phyloP scores from a whole-genome alignment of 2,329 filamentous ascomycete genomes.

The Fusarium incarnatum region DNA sequence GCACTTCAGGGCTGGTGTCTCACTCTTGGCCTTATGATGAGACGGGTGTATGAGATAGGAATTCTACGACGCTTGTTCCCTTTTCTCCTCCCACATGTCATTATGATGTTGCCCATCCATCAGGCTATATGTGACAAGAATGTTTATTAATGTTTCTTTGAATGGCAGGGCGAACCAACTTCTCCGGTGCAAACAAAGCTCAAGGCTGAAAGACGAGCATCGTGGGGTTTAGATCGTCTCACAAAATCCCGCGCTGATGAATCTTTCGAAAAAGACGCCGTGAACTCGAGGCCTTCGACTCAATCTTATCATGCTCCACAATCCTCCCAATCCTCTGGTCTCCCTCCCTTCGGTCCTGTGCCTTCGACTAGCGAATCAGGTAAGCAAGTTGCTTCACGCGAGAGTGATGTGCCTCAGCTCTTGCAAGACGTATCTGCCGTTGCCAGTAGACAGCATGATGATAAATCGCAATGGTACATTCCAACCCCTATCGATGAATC shows the following conservation, averaged over 20 bases:
- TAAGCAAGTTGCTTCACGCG: constrained; percentile 40
- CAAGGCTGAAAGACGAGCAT: constrained; percentile 57
- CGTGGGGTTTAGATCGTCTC: constrained; percentile 58
- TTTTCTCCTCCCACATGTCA: constrained; percentile 43
- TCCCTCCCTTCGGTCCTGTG: constrained; percentile 35
- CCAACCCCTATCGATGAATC: constrained; percentile 37
- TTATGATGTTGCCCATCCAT: constrained; percentile 46
- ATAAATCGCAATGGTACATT: constrained; percentile 39
- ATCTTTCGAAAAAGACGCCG: constrained; percentile 36
- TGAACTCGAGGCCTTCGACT: constrained; percentile 30
- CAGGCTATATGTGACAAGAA: constrained; percentile 47
- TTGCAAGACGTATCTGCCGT: constrained; percentile 18
- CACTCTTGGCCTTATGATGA: constrained; percentile 51
- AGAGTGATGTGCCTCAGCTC: constrained; percentile 24
- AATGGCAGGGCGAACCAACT: constrained; percentile 53
- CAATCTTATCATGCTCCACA: constrained; percentile 38
- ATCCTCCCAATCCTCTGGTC: constrained; percentile 41
- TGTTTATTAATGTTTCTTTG: constrained; percentile 53
- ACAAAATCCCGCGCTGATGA: constrained; percentile 48
- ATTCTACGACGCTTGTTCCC: constrained; percentile 54
- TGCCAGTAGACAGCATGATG: constrained; percentile 33
- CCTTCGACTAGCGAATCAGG: constrained; percentile 38
- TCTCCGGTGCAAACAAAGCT: constrained; percentile 50
- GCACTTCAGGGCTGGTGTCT: constrained; percentile 47
- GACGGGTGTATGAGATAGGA: constrained; percentile 56